Evolutionary conservation across 164 flowering plant genomes (phyloP), one percentile per base, ranked within the genome.

Genomic region (Kingdonia uniflora): DNA sequence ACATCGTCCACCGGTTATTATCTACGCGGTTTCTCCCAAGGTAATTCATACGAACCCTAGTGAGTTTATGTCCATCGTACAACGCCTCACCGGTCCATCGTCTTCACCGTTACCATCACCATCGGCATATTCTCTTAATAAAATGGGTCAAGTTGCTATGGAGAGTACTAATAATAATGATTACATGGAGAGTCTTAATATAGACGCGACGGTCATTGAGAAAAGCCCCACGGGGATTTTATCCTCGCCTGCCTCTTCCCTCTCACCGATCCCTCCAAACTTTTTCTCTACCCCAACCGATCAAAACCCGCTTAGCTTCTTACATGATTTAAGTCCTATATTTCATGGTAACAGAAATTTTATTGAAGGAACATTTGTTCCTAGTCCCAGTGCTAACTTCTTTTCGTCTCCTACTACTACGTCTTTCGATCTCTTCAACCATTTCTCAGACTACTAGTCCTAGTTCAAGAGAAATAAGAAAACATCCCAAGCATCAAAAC

Each of bases 191-290:
- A 8, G 35, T 4, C 35, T 29, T 3, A 8, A 29, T 29, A 3
- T 29, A 29, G 35, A 8, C 35, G 8, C 35, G 35, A 29, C 35
- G 8, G 35, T 29, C 35, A 29, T 29, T 29, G 35, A 29, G 8
- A 29, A 8, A 29, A 29, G 35, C 35, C 35, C 8, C 6, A 3
- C 82, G 8, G 90, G 98, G 49, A 84, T 91, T 5, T 57, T 91
- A 46, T 85, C 98, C 14, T 95, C 95, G 59, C 71, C 78, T 6
- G 96, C 97, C 51, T 76, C 70, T 24, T 61, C 75, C 29, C 51
- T 83, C 56, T 81, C 83, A 37, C 69, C 80, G 14, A 71, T 79
- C 11, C 65, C 81, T 11, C 66, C 84, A 0, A 75, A 62, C 49
- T 72, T 77, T 37, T 87, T 91, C 65, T 77, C 92, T 11, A 80